phyloP scores from a whole-genome alignment of 306 rosid species.

The Vicia faba region DNA sequence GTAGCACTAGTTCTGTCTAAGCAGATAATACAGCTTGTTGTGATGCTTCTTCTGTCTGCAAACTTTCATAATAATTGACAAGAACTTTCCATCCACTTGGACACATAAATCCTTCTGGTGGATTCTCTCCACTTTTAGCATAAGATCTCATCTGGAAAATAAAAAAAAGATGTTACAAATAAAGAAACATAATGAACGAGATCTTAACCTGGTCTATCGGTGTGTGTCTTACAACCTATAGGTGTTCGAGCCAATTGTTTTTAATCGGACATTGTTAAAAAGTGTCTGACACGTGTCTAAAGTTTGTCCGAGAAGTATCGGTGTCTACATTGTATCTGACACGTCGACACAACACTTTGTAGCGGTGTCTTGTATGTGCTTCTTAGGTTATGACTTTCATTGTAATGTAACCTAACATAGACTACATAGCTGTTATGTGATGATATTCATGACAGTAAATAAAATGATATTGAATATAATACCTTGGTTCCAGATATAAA shows the following conservation, averaged over 20 bases:
- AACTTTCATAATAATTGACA: conserved; percentile 76
- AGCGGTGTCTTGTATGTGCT: not conserved
- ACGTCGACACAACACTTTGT: not conserved
- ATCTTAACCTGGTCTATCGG: not conserved
- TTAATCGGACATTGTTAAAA: not conserved
- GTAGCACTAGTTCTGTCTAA: conserved; percentile 40
- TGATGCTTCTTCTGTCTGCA: conserved; percentile 68
- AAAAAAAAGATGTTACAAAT: conserved; percentile 5
- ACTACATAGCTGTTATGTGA: conserved; percentile 3
- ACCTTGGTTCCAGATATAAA: conserved; percentile 99
- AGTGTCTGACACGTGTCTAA: not conserved
- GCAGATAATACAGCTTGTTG: conserved; percentile 63
- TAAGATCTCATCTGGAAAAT: conserved; percentile 74
- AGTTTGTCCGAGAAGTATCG: not conserved
- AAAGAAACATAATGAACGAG: not conserved
- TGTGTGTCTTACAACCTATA: not conserved
- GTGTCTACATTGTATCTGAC: not conserved
- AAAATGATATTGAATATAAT: conserved; percentile 17
- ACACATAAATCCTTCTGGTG: conserved; percentile 97
- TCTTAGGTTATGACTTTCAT: not conserved
- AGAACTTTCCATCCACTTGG: conserved; percentile 95
- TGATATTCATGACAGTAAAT: not conserved
- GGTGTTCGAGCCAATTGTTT: not conserved
- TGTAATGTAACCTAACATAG: not conserved
- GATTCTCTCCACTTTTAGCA: conserved; percentile 87